phyloP scores from a whole-genome alignment of 106 monocot genomes.

The Alisma plantagoaquatica region DNA sequence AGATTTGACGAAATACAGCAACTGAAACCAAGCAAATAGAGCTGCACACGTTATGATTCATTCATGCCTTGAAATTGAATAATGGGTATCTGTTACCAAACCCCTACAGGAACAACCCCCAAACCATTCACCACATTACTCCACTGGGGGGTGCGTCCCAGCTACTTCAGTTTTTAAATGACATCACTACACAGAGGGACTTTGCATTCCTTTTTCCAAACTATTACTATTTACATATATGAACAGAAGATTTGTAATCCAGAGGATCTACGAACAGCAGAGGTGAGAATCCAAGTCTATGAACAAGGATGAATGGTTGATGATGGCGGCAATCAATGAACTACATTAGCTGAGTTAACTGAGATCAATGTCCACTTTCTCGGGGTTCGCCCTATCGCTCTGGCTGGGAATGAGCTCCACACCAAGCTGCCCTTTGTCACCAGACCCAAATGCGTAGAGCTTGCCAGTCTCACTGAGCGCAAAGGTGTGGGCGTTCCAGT shows the following conservation, averaged over 20 bases:
- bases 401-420: constrained; percentile 49
- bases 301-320: not conserved
- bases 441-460: constrained; percentile 85
- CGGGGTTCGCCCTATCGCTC: constrained; percentile 62
- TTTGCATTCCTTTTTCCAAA: not conserved
- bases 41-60: no score
- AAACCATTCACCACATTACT: no score
- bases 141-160: no score
- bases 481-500: constrained; percentile 99
- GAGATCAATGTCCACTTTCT: constrained; percentile 79
- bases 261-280: no score
- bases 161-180: no score
- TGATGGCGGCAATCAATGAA: not conserved
- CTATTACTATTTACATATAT: no score
- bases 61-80: no score
- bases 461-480: constrained; percentile 82
- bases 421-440: constrained; percentile 97
- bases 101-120: no score
- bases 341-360: constrained; percentile 13
- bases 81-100: no score
- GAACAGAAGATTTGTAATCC: no score
- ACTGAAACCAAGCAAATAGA: no score
- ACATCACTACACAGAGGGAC: not conserved
- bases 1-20: no score
- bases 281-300: not conserved